Conservation (phyloP, 768 basidiomycete species). For the Kwoniella sp. region DNA sequence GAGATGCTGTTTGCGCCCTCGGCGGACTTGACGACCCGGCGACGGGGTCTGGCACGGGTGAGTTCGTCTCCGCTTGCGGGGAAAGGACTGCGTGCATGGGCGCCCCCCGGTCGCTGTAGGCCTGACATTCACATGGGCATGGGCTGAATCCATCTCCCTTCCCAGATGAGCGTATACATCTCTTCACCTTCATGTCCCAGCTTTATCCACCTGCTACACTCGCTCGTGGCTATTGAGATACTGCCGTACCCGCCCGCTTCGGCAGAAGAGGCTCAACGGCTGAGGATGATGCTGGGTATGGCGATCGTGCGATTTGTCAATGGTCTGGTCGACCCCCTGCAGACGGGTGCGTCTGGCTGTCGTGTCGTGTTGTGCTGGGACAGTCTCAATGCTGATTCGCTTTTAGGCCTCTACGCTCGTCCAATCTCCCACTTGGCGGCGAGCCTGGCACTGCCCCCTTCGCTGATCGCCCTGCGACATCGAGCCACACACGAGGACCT, state of each 20-base stretch:
- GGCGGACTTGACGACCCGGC: constrained; percentile 14
- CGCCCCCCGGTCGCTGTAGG: too few species aligned
- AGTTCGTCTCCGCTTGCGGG: constrained; percentile 5
- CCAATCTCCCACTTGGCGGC: constrained; percentile 83
- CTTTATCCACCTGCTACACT: constrained; percentile 43
- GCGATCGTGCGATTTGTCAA: constrained; percentile 87
- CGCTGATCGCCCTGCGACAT: constrained; percentile 89
- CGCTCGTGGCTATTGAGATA: constrained; percentile 38
- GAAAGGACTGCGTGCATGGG: neutral
- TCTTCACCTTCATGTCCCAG: constrained; percentile 45
- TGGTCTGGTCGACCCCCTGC: constrained; percentile 88
- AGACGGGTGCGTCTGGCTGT: constrained; percentile 55
- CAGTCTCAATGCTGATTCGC: neutral
- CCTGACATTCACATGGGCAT: neutral
- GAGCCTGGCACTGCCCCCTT: constrained; percentile 77
- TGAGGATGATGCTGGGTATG: constrained; percentile 74
- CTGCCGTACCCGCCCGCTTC: constrained; percentile 24
- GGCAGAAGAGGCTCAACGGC: constrained; percentile 34
- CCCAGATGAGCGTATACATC: constrained; percentile 44
- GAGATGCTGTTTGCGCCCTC: constrained; percentile 41
- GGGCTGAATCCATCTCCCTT: neutral
- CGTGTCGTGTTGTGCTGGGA: neutral
- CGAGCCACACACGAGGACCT: constrained; percentile 94
- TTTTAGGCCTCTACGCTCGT: constrained; percentile 67
- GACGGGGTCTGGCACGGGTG: constrained; percentile 41